phyloP scores from a whole-genome alignment of 352 stramenopile species.

The Phytophthora aleatoria region DNA sequence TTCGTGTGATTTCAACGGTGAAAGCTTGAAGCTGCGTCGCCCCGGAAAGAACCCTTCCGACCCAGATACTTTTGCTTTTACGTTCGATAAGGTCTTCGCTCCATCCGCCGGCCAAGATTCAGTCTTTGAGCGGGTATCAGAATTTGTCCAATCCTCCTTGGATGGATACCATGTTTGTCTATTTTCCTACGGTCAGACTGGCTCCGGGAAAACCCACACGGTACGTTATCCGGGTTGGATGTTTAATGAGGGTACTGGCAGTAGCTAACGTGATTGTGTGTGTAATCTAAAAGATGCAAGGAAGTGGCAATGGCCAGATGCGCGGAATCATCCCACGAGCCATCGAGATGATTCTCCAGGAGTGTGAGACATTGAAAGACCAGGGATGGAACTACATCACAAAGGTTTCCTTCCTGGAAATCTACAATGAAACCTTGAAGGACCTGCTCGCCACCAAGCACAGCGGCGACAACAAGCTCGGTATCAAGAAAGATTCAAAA shows the following conservation, averaged over 20 bases:
- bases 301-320: constrained; percentile 94
- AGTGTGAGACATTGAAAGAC: constrained; percentile 56
- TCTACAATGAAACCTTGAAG: constrained; percentile 99
- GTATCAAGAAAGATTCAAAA: constrained; percentile 77
- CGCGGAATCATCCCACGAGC: constrained; percentile 97
- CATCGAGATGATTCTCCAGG: constrained; percentile 95
- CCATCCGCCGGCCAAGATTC: constrained; percentile 92
- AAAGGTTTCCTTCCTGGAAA: constrained; percentile 98
- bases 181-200: constrained; percentile 96
- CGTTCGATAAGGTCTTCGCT: constrained; percentile 97
- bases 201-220: constrained; percentile 95
- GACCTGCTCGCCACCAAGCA: constrained; percentile 93
- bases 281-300: constrained; percentile 91
- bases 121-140: constrained; percentile 97
- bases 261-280: constrained; percentile 1
- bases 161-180: constrained; percentile 97
- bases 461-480: constrained; percentile 54
- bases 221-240: constrained; percentile 29
- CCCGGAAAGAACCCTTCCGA: constrained; percentile 52
- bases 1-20: constrained; percentile 72
- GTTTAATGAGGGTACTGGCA: background rate
- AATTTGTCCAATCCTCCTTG: constrained; percentile 98
- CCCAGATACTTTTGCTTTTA: constrained; percentile 82
- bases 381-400: constrained; percentile 96
- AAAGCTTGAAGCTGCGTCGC: constrained; percentile 66